Conservation (phyloP, 345 rosid species). For the Syzygium grande region DNA sequence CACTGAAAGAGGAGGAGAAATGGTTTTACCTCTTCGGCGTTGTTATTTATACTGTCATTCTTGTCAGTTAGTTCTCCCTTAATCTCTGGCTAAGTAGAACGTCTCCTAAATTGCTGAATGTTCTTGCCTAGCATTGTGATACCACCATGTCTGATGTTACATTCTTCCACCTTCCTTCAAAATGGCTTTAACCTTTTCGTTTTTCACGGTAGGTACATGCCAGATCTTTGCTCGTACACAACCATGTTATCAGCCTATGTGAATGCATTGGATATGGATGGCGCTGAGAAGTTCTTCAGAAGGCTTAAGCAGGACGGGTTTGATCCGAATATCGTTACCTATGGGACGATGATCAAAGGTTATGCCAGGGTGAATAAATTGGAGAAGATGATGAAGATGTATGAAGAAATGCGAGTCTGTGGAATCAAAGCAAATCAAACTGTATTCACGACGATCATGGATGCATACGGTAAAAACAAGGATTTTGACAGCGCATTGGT, state of each 20-base stretch:
- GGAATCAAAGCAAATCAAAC: conserved; percentile 77
- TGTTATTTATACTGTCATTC: background rate
- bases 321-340: conserved; percentile 63
- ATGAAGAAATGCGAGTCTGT: conserved; percentile 50
- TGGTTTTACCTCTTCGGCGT: background rate
- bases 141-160: background rate
- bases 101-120: background rate
- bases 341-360: conserved; percentile 81
- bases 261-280: conserved; percentile 87
- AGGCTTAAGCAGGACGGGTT: conserved; percentile 68
- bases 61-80: background rate
- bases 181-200: background rate
- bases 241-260: conserved; percentile 93
- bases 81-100: background rate
- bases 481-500: conserved; percentile 75
- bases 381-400: conserved; percentile 67
- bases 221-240: conserved; percentile 85
- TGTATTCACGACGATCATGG: conserved; percentile 80
- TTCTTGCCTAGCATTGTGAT: background rate
- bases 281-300: conserved; percentile 80
- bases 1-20: background rate
- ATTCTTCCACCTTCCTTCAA: background rate
- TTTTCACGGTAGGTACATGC: conserved; percentile 39
- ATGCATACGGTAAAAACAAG: conserved; percentile 67
- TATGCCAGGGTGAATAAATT: conserved; percentile 63